Base-by-base conservation (phyloP, 1,284 basidiomycete species). In the Microbotryum violaceum region DNA sequence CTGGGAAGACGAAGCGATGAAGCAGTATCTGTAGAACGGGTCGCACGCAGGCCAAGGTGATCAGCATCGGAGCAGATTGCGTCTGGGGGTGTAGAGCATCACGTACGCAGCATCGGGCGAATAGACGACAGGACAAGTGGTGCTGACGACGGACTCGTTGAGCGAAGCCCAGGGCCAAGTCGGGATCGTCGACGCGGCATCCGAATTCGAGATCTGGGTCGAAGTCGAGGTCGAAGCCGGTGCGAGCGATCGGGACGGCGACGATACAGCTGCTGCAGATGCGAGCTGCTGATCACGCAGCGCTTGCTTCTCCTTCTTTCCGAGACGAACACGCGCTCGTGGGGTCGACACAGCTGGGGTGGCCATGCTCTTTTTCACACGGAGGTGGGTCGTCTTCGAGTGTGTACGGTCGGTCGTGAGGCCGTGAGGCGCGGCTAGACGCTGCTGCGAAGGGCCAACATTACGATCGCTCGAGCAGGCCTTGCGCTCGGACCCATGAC, bases 1-100 rank as follows among this genome's bases (percentile, higher is more conserved):
- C 6, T 85, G 82, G 10, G 84, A 80, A 29, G 87, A 86, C 10
- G 85, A 82, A 31, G 89, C 81, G 37, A 87, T 83, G 75, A 94
- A 91, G 80, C 90, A 92, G 77, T 92, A 89, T 71, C 91, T 94
- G 64, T 48, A 42, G 37, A 2, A 18, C 37, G 16, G 16, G 12
- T 12, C 16, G 37, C 18, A 16, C 16, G 37, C 37, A 18, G 4
- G 14, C 5, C 16, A 16, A 42, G 37, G 37, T 12, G 46, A 18
- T 20, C 27, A 49, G 55, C 12, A 18, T 18, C 37, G 37, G 37
- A 42, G 37, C 37, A 6, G 37, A 6, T 18, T 42, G 14, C 37
- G 37, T 14, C 37, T 16, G 37, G 16, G 4, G 5, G 37, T 18
- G 37, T 18, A 42, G 37, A 6, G 53, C 37, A 45, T 52, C 25